These are phyloP conservation scores for Microbotryum lychnidis-dioicae DNA, from an alignment of 1,284 basidiomycete genomes.

Conservation along the genomic window DNA sequence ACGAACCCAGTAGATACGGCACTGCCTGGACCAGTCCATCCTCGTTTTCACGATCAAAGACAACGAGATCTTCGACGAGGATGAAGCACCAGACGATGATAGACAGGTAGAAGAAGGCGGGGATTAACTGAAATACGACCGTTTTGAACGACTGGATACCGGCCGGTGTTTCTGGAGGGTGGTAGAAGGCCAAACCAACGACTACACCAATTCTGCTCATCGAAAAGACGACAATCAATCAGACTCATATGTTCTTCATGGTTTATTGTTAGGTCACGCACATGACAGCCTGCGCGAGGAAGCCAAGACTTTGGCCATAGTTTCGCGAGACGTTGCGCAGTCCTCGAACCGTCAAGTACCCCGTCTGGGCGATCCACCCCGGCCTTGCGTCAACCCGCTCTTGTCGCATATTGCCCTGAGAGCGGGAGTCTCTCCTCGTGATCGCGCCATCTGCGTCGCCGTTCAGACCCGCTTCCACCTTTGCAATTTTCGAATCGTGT, in stretches of 20 bases:
- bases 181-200: constrained; percentile 34
- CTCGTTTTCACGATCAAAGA: constrained; percentile 48
- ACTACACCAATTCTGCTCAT: constrained; percentile 17
- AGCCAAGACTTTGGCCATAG: constrained; percentile 37
- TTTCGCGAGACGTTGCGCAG: constrained; percentile 42
- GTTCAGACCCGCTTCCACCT: not conserved
- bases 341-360: constrained; percentile 35
- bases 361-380: no score
- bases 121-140: constrained; percentile 34
- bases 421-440: no score
- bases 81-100: constrained; percentile 41
- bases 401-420: no score
- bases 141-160: constrained; percentile 45
- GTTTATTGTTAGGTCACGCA: constrained; percentile 22
- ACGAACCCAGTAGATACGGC: constrained; percentile 34
- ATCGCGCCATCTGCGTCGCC: no score
- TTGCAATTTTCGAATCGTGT: not conserved
- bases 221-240: not conserved
- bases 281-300: constrained; percentile 39
- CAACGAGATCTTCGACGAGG: constrained; percentile 43
- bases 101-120: constrained; percentile 20
- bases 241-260: constrained; percentile 32
- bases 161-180: constrained; percentile 38
- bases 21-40: constrained; percentile 41
- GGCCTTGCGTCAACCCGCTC: no score